A percentile compares a stretch with the other conserved stretches of the same genome.
phyloP scores from a whole-genome alignment of 768 basidiomycete species.

The Lactifluus pinguis region DNA sequence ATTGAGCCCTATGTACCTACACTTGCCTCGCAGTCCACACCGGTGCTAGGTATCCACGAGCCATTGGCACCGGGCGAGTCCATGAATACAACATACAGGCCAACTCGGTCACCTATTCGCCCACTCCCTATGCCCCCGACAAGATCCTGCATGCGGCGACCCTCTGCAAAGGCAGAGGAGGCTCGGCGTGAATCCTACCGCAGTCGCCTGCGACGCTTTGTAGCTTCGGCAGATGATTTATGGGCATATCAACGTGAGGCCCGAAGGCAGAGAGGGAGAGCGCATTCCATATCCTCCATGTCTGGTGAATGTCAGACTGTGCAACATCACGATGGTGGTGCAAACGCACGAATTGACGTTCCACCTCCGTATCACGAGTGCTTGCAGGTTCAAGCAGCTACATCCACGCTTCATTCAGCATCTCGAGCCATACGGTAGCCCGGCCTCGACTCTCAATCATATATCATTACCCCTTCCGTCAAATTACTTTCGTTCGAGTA shows the following conservation, averaged over 20 bases:
- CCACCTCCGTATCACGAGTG: conserved; percentile 17
- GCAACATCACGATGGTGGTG: conserved; percentile 12
- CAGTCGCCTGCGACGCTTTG: neutral
- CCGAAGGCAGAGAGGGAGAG: neutral
- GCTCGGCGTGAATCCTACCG: neutral
- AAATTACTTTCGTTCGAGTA: neutral
- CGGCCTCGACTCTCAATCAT: neutral
- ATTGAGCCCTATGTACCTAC: conserved; percentile 3
- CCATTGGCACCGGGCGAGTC: neutral
- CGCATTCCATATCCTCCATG: neutral
- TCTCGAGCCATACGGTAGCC: neutral
- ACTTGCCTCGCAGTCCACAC: neutral
- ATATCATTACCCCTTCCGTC: neutral
- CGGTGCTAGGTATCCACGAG: neutral
- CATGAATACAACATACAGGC: neutral
- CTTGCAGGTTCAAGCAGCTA: neutral
- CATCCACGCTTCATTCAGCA: neutral
- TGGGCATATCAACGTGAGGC: neutral
- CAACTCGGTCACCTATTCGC: neutral
- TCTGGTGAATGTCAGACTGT: neutral
- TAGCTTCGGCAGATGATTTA: conserved; percentile 7
- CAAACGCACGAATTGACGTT: conserved; percentile 1
- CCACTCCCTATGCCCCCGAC: conserved; percentile 6
- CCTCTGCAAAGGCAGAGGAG: conserved; percentile 4
- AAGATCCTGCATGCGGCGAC: neutral